Percentiles rank a stretch among this genome's conserved stretches.
These are phyloP conservation scores for Metschnikowia vanudenii DNA, from an alignment of 805 yeast species.

Conservation along the genomic window DNA sequence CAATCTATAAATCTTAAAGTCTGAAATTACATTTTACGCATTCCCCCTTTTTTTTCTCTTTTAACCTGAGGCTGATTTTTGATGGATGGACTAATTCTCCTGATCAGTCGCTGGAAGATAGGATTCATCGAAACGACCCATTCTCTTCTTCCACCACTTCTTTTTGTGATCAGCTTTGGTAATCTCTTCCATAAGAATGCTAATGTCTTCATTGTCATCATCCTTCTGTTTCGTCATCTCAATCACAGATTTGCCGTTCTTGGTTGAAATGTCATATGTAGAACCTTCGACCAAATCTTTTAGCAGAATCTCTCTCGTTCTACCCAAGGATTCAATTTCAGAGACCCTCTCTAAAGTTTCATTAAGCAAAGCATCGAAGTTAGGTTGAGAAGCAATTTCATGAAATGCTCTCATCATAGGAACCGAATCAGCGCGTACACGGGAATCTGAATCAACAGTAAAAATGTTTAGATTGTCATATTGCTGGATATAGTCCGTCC, in stretches of 20 bases:
- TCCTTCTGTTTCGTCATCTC: conserved; percentile 18
- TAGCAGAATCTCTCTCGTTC: conserved; percentile 73
- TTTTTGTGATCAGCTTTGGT: conserved; percentile 18
- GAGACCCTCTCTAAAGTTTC: conserved; percentile 67
- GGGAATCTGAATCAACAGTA: conserved; percentile 70
- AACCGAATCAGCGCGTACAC: conserved; percentile 76
- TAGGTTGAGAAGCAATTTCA: conserved; percentile 70
- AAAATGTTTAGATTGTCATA: conserved; percentile 77
- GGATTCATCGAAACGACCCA: conserved; percentile 33
- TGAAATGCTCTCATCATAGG: conserved; percentile 90
- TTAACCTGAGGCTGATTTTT: not conserved
- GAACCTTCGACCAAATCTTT: conserved; percentile 65
- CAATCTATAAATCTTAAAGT: no score
- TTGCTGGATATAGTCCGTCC: conserved; percentile 73
- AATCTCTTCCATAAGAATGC: conserved; percentile 24
- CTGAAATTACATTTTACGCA: no score
- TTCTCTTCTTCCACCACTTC: conserved; percentile 50
- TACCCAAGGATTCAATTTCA: conserved; percentile 72
- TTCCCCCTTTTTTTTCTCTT: not conserved
- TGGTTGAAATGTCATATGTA: conserved; percentile 32
- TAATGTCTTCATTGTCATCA: conserved; percentile 26
- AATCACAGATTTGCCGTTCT: conserved; percentile 13
- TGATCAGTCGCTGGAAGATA: conserved; percentile 16
- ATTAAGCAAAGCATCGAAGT: conserved; percentile 62
- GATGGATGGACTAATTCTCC: not conserved